phyloP scores from a whole-genome alignment of 192 early-diverging fungal genomes.

The Gigaspora rosea region DNA sequence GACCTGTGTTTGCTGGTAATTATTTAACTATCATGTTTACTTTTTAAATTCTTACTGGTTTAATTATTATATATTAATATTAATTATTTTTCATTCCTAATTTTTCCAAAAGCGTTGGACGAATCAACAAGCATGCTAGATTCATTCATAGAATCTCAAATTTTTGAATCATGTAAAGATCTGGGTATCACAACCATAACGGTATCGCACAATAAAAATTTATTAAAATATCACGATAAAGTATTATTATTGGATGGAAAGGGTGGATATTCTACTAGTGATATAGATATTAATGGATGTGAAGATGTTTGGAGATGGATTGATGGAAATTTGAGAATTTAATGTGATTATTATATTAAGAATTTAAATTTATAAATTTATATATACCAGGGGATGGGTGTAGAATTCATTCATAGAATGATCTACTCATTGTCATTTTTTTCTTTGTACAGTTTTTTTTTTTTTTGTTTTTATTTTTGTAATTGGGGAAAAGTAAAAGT shows the following conservation, averaged over 20 bases:
- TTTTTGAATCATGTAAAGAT: constrained; percentile 63
- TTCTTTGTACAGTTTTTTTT: too few species aligned
- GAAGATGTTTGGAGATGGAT: constrained; percentile 28
- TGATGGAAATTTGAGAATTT: constrained; percentile 6
- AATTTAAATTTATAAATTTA: too few species aligned
- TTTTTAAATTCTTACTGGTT: too few species aligned
- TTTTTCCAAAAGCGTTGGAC: constrained; percentile 52
- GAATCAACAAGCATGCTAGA: constrained; percentile 75
- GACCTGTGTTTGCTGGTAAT: constrained; percentile 73
- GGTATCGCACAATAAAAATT: constrained; percentile 72
- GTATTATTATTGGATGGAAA: constrained; percentile 35
- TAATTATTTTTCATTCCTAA: too few species aligned
- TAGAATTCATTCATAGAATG: too few species aligned
- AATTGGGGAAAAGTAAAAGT: too few species aligned
- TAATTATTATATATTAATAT: too few species aligned
- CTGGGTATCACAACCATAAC: constrained; percentile 85
- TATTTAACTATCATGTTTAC: background rate
- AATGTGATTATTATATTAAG: too few species aligned
- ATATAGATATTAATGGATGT: constrained; percentile 24
- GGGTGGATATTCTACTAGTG: constrained; percentile 32
- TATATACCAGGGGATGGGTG: too few species aligned
- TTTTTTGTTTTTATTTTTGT: too few species aligned
- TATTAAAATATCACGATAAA: constrained; percentile 41
- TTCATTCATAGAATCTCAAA: constrained; percentile 43
- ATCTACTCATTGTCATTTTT: too few species aligned